Base-by-base conservation (phyloP, 441 rosid species). In the Monsonia emarginata region DNA sequence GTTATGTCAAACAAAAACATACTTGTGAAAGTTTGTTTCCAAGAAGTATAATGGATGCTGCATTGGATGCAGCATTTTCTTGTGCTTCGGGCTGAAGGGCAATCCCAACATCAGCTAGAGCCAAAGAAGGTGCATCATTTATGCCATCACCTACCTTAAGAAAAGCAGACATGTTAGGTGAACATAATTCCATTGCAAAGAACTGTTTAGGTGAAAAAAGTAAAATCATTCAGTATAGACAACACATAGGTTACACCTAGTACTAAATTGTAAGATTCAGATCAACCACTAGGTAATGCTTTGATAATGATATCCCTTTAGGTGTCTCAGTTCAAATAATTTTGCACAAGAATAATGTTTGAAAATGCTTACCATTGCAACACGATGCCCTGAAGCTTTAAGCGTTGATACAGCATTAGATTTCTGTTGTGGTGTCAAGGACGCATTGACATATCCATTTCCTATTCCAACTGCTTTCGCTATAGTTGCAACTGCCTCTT, bases 71-170 rank as follows among this genome's bases (percentile, higher is more conserved):
- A 32, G 93, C 97, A 72, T 84, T 93, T 72, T 93, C 96, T 74
- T 83, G 97, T 44, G 95, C 93, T 78, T 85, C 95, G 61, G 76
- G 84, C 78, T 83, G 92, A 69, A 93, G 72, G 76, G 97, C 96
- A 74, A 93, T 87, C 65, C 96, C 97, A 3, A 93, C 96, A 75
- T 90, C 82, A n/a, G 96, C 97, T 57, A 80, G 83, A 63, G 98
- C 97, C 84, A 93, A 76, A 68, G 97, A 90, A 34, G 96, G 98
- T 44, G 98, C 98, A 78, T 90, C 96, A 36, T 93, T 93, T 75
- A 93, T 93, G 71, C 96, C 97, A 79, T 93, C 97, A 19, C 96
- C 98, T 57, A 90, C 93, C 98, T 93, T 72, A 0, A 65, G 28
- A 67, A 48, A 63, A 57, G n/a, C 22, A 64, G 64, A 58, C 18